Evolutionary conservation across 345 rosid genomes (phyloP), one percentile per base, ranked within the genome.

Genomic region (Microcos paniculata): DNA sequence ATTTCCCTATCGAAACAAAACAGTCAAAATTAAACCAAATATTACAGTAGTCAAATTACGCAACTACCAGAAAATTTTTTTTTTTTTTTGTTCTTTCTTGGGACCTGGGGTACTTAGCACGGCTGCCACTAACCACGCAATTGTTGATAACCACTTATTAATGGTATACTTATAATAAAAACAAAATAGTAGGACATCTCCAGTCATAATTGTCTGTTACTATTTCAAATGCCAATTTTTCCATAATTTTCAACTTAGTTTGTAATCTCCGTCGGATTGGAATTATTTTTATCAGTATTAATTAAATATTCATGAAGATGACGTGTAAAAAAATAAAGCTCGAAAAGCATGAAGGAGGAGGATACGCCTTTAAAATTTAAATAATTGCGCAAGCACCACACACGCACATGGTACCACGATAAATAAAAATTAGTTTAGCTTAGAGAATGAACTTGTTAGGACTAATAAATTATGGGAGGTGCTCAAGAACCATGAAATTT

Each of bases 401-500:
- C 56, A 31, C 40, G 40, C 45, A 53, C 26, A 48, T 69, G 59
- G 73, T 49, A 10, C 43, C 28, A 51, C 59, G 59, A 33, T 70
- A 31, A 69, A 69, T 40, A 19, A 19, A 28, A 30, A 14, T 35
- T 35, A 42, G 26, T 21, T 21, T 23, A 42, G 51, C 12, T 68
- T 68, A 16, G 38, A 18, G 38, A 19, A 40, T 2, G 42, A 42
- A 49, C n/a, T 42, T 13, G 51, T 42, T 57, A 43, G 9, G 9
- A 42, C 5, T 23, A 11, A 40, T 12, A 66, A 67, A 8, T 26
- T 68, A 48, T 26, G 21, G 49, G 6, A 23, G 13, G 57, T 3
- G 68, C 49, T 73, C 67, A 24, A 83, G 69, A 77, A 55, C 10
- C 26, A 51, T 56, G 78, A 79, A 61, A 69, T 69, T 48, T 16